Conservation (phyloP, 345 rosid genomes). For the Turnera subulata region DNA sequence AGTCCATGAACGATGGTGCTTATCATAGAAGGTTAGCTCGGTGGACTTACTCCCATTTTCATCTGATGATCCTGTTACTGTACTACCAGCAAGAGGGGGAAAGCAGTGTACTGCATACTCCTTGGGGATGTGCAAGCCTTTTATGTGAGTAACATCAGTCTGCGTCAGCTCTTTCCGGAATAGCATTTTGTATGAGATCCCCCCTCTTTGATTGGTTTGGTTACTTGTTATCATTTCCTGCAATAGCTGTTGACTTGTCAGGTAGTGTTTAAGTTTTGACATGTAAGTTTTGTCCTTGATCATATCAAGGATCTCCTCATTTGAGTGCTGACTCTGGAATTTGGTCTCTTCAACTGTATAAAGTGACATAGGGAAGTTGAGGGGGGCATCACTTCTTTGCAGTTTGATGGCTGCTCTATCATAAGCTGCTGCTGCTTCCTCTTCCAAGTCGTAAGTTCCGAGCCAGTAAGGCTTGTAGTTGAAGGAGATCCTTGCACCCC, state of each 20-base stretch:
- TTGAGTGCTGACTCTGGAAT: conserved; percentile 17
- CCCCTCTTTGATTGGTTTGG: not conserved
- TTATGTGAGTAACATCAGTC: conserved; percentile 12
- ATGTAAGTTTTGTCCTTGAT: conserved; percentile 19
- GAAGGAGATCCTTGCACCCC: conserved; percentile 27
- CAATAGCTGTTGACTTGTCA: not conserved
- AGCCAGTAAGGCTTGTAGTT: conserved; percentile 24
- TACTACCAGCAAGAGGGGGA: not conserved
- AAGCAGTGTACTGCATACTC: conserved; percentile 18
- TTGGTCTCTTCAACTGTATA: conserved; percentile 15
- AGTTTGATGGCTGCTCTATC: conserved; percentile 32
- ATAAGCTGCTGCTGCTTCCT: conserved; percentile 29
- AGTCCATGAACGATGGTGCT: conserved; percentile 12
- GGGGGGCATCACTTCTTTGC: conserved; percentile 13
- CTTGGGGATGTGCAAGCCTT: conserved; percentile 20
- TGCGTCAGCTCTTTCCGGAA: conserved; percentile 18
- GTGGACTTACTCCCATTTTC: not conserved
- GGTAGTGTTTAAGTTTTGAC: not conserved
- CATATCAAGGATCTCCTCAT: conserved; percentile 16
- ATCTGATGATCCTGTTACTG: not conserved
- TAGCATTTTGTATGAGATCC: conserved; percentile 2
- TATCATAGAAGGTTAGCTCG: conserved; percentile 18
- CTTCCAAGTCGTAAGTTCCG: conserved; percentile 19
- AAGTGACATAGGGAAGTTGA: conserved; percentile 12
- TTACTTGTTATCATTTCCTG: too few species aligned